Conservation (phyloP, 768 basidiomycete genomes). For the Russula compacta region DNA sequence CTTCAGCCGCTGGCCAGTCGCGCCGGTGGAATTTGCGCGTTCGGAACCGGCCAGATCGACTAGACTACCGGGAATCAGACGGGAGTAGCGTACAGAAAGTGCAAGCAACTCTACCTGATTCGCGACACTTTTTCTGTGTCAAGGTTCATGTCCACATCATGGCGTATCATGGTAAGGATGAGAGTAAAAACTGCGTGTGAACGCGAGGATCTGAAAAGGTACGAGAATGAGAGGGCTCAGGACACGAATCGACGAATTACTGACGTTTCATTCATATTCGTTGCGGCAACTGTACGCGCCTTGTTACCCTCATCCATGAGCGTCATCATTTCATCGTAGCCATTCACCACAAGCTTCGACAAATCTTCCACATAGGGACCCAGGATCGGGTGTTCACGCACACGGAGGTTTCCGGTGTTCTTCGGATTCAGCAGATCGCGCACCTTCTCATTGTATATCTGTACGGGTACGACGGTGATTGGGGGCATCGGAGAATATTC, state of each 20-base stretch:
- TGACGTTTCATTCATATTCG: constrained; percentile 98
- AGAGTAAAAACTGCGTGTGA: constrained; percentile 98
- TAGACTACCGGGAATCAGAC: constrained; percentile 39
- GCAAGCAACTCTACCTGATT: constrained; percentile 53
- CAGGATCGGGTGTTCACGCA: constrained; percentile 91
- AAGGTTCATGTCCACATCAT: constrained; percentile 75
- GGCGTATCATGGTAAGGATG: constrained; percentile 84
- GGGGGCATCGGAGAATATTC: neutral
- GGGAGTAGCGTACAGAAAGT: neutral
- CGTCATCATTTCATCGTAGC: constrained; percentile 95
- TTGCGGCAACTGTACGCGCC: constrained; percentile 95
- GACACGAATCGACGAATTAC: neutral
- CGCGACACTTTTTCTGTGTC: constrained; percentile 99
- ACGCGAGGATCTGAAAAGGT: constrained; percentile 64
- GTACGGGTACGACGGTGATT: constrained; percentile 1
- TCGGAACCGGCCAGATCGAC: constrained; percentile 97
- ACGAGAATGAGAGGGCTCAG: neutral
- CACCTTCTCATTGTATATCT: constrained; percentile 98
- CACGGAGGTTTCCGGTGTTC: constrained; percentile 91
- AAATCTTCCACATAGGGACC: constrained; percentile 99
- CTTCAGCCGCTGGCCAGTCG: constrained; percentile 91
- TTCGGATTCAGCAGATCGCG: constrained; percentile 95
- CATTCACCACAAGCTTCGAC: constrained; percentile 84
- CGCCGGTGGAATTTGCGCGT: constrained; percentile 94
- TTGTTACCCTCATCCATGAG: constrained; percentile 99